These are phyloP conservation scores for Lignosus rhinocerotis DNA, from an alignment of 1,284 basidiomycete species.

Conservation along the genomic window DNA sequence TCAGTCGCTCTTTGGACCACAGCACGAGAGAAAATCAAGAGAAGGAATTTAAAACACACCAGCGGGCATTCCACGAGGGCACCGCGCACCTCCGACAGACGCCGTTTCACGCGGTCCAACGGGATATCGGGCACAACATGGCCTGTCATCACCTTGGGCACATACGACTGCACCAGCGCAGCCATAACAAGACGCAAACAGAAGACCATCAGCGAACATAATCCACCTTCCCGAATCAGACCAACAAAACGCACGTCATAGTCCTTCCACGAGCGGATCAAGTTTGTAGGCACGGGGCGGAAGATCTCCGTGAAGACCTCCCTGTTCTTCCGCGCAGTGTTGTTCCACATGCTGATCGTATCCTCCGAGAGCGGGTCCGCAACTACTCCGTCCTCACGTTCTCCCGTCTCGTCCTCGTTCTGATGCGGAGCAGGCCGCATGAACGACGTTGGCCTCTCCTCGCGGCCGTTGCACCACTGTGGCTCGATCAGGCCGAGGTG, in stretches of 20 bases:
- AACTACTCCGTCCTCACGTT: conserved; percentile 65
- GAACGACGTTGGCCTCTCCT: conserved; percentile 53
- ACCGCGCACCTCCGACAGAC: conserved; percentile 69
- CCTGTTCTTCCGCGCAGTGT: conserved; percentile 78
- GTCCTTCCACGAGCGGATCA: conserved; percentile 73
- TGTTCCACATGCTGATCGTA: conserved; percentile 64
- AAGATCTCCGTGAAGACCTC: conserved; percentile 84
- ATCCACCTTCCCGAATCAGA: no score
- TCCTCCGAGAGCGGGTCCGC: conserved; percentile 77
- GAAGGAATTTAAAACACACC: conserved; percentile 39
- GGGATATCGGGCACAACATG: conserved; percentile 75
- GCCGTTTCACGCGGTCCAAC: conserved; percentile 70
- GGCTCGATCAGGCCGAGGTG: conserved; percentile 83
- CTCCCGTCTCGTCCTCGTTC: conserved; percentile 65
- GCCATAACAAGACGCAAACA: no score
- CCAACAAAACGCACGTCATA: conserved; percentile 62
- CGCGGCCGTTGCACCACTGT: conserved; percentile 42
- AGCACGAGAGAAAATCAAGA: neutral
- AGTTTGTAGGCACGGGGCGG: conserved; percentile 79
- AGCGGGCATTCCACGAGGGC: conserved; percentile 77
- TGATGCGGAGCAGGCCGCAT: conserved; percentile 80
- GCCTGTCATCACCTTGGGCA: conserved; percentile 76
- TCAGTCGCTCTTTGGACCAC: neutral
- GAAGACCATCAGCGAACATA: neutral
- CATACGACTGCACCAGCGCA: conserved; percentile 49